Evolutionary conservation across 257 asterid species (phyloP), one percentile per base, ranked within the genome.

Genomic region (Phtheirospermum japonicum): DNA sequence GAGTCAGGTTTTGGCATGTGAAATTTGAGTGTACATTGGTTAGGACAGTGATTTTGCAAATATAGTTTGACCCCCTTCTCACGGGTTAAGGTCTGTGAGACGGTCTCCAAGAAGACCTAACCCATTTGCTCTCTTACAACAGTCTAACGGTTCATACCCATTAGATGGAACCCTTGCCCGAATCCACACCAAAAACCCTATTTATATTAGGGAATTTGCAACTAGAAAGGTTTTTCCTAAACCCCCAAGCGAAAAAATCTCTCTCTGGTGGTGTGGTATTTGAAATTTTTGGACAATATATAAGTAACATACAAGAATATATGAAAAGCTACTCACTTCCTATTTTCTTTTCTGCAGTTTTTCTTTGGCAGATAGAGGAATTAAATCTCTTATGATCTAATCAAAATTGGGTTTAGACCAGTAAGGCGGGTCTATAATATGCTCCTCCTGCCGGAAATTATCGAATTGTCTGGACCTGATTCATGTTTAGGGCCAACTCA

Each of bases 381-480:
- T 67, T 75, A 67, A 67, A 66, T 70, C 71, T 71, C 61, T 65
- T 42, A 64, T 56, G 65, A 30, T 71, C 61, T 65, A 50, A 64
- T 60, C 67, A 30, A 66, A 68, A 56, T 59, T 61, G 78, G 76
- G 61, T 70, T 66, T 72, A 67, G 77, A 58, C 72, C 81, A 70
- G 30, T 66, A 66, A 69, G 81, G 75, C 77, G 75, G 72, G 66
- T 77, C 75, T 49, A 58, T 72, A 48, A 65, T 80, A 66, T 51
- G 64, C 43, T 77, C 71, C 66, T 57, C 67, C 68, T 60, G 73
- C 82, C 61, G 86, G 78, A 71, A 71, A 46, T 45, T 69, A 61
- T 43, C 63, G 23, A 65, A 55, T 71, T 40, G 72, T 74, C 62
- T 34, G 74, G 70, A 56, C 61, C 75, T 66, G 72, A 58, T 59